These are phyloP conservation scores for Zostera marina DNA, from an alignment of 116 monocot species.

Conservation along the genomic window DNA sequence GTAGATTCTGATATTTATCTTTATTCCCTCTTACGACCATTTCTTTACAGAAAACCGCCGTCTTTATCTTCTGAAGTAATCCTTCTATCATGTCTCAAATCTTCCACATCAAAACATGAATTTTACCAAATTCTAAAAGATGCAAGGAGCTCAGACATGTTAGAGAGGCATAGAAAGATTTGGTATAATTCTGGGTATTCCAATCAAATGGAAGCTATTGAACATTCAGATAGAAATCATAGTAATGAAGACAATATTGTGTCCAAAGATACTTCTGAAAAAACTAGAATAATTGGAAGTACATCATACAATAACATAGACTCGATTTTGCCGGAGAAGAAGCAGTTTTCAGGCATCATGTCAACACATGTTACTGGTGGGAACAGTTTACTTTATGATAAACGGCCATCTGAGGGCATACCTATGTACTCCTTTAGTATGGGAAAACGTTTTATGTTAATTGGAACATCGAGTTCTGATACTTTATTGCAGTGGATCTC, in stretches of 20 bases:
- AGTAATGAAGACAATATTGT: constrained; percentile 21
- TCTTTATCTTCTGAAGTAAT: constrained; percentile 46
- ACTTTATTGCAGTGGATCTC: constrained; percentile 37
- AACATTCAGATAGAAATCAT: constrained; percentile 18
- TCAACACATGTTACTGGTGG: constrained; percentile 44
- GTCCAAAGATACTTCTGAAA: constrained; percentile 20
- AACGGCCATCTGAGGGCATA: constrained; percentile 57
- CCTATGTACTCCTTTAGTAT: constrained; percentile 60
- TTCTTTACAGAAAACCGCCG: constrained; percentile 67
- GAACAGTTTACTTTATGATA: constrained; percentile 66
- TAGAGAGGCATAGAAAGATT: constrained; percentile 90
- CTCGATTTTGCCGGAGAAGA: constrained; percentile 42
- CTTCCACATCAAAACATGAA: constrained; percentile 57
- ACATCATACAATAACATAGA: constrained; percentile 27
- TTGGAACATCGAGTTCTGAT: constrained; percentile 20
- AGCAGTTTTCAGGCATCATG: constrained; percentile 69
- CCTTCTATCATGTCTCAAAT: constrained; percentile 76
- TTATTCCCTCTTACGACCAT: constrained; percentile 56
- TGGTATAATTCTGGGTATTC: constrained; percentile 63
- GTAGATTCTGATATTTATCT: constrained; percentile 88
- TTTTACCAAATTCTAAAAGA: constrained; percentile 70
- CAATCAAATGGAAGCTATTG: constrained; percentile 65
- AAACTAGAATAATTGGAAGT: constrained; percentile 22
- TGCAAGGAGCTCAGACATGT: constrained; percentile 61
- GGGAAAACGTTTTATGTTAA: constrained; percentile 28